Conservation (phyloP, 2,329 filamentous ascomycete genomes). For the Penicillium sp. region DNA sequence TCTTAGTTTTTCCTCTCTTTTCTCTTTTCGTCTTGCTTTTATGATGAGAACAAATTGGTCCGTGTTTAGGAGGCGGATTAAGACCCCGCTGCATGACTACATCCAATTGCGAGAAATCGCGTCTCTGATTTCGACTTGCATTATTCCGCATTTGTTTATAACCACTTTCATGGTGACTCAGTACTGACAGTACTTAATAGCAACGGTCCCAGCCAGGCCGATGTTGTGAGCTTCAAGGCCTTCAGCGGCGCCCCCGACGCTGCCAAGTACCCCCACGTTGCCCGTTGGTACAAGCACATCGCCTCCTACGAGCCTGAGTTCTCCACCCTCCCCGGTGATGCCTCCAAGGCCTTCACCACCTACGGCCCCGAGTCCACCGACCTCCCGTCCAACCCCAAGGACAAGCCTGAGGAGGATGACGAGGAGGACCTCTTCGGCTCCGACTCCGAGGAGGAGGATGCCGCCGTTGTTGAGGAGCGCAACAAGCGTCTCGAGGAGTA, state of each 20-base stretch:
- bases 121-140: slow-evolving; percentile 61
- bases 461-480: slow-evolving; percentile 76
- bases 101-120: slow-evolving; percentile 70
- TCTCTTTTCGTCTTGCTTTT: slow-evolving; percentile 31
- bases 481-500: slow-evolving; percentile 91
- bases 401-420: slow-evolving; percentile 76
- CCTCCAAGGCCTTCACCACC: slow-evolving; percentile 80
- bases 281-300: slow-evolving; percentile 99
- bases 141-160: slow-evolving; percentile 1
- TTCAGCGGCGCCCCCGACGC: slow-evolving; percentile 72
- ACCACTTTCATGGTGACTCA: slow-evolving; percentile 1
- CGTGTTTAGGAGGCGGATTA: slow-evolving; percentile 94
- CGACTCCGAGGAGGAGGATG: slow-evolving; percentile 92
- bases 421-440: slow-evolving; percentile 92
- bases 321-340: slow-evolving; percentile 83
- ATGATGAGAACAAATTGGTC: slow-evolving; percentile 89
- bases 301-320: slow-evolving; percentile 91
- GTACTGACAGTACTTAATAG: slow-evolving; percentile 39
- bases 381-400: slow-evolving; percentile 79
- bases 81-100: slow-evolving; percentile 83
- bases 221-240: slow-evolving; percentile 93
- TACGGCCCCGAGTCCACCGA: slow-evolving; percentile 84
- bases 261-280: slow-evolving; percentile 87
- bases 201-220: slow-evolving; percentile 80
- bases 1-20: slow-evolving; percentile 11